Conservation (phyloP, 495 filamentous ascomycete species). For the Penicillium paradoxum region DNA sequence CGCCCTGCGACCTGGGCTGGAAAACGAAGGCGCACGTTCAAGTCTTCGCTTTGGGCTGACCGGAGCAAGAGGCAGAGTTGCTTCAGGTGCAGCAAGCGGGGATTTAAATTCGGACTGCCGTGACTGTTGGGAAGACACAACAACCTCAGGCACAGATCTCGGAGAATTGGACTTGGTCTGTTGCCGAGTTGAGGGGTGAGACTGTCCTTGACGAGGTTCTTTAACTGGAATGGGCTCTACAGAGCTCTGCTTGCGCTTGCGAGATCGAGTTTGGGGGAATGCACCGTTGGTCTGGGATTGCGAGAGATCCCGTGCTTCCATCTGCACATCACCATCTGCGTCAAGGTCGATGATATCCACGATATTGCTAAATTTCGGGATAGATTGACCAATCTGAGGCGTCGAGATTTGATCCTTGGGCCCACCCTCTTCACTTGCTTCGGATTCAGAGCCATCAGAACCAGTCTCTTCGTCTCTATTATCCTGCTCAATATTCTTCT, state of each 20-base stretch:
- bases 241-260: conserved; percentile 27
- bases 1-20: conserved; percentile 18
- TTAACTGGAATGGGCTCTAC: conserved; percentile 21
- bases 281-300: background rate
- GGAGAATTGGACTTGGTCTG: background rate
- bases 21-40: conserved; percentile 19
- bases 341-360: background rate
- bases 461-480: background rate
- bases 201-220: conserved; percentile 22
- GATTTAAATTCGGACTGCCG: background rate
- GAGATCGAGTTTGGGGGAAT: background rate
- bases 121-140: background rate
- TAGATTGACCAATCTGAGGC: background rate
- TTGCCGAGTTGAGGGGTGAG: background rate
- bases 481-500: background rate
- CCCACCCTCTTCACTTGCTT: background rate
- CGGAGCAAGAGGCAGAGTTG: background rate
- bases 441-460: background rate
- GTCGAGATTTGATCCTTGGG: background rate
- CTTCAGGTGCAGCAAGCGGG: background rate
- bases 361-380: background rate
- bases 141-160: background rate
- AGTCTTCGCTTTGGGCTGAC: conserved; percentile 11
- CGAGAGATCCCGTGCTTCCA: background rate
- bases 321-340: background rate